Percentiles rank a stretch among this genome's conserved stretches.
Evolutionary conservation across 345 rosid species (phyloP).

Genomic region (Ceriops decandra): DNA sequence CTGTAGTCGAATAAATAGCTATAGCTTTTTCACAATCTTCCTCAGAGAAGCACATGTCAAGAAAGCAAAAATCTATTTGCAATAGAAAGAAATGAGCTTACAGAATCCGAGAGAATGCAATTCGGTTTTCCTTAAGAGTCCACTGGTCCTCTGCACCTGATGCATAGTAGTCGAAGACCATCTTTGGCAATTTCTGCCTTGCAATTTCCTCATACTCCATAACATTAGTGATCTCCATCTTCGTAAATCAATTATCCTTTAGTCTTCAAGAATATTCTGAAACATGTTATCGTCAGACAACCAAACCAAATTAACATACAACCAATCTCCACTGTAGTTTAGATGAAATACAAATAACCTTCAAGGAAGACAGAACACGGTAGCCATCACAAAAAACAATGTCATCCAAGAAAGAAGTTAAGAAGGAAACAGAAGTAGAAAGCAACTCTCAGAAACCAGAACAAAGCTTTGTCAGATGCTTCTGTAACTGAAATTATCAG

Average conservation of each 20-base stretch:
- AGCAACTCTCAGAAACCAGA: no score
- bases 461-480: no score
- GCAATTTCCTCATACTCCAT: constrained; percentile 84
- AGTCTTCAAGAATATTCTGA: constrained; percentile 1
- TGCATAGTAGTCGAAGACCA: constrained; percentile 89
- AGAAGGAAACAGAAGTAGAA: no score
- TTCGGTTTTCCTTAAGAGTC: constrained; percentile 79
- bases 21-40: not conserved
- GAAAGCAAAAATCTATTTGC: not conserved
- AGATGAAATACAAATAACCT: not conserved
- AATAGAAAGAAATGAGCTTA: constrained; percentile 27
- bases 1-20: no score
- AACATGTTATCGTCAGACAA: not conserved
- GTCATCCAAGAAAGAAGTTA: not conserved
- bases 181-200: constrained; percentile 81
- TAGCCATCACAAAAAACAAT: not conserved
- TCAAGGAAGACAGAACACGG: not conserved
- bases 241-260: constrained; percentile 1
- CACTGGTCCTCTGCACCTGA: constrained; percentile 98
- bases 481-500: no score
- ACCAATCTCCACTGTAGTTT: not conserved
- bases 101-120: constrained; percentile 87
- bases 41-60: not conserved
- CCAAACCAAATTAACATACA: not conserved
- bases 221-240: constrained; percentile 86